These are phyloP conservation scores for Coemansia sp. DNA, from an alignment of 192 early-diverging fungal species.

Conservation along the genomic window DNA sequence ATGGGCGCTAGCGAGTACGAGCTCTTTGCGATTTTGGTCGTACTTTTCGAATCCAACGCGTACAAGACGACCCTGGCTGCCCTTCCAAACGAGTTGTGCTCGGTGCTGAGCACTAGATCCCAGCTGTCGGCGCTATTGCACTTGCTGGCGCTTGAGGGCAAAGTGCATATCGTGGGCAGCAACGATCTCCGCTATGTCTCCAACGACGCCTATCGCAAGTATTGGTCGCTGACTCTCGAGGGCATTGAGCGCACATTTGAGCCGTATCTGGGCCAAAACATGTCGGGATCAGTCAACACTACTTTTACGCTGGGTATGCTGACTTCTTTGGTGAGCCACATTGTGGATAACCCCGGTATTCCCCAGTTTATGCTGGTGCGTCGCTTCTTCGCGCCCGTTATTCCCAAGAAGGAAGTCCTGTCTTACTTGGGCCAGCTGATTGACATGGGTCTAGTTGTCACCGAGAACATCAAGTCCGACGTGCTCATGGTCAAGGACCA, in stretches of 20 bases:
- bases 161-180: conserved; percentile 30
- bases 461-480: conserved; percentile 14
- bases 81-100: background rate
- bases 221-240: conserved; percentile 22
- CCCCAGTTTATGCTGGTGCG: conserved; percentile 35
- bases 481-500: background rate
- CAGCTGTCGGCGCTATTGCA: conserved; percentile 12
- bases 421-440: conserved; percentile 27
- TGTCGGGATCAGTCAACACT: conserved; percentile 27
- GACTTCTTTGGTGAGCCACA: conserved; percentile 22
- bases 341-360: conserved; percentile 38
- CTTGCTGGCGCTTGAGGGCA: conserved; percentile 7
- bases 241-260: conserved; percentile 12
- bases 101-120: background rate
- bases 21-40: conserved; percentile 13
- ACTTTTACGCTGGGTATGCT: conserved; percentile 24
- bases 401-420: conserved; percentile 31
- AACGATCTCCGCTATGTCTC: conserved; percentile 44
- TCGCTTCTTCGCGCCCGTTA: conserved; percentile 35
- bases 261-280: conserved; percentile 38
- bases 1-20: conserved; percentile 33
- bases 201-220: conserved; percentile 10
- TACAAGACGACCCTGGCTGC: background rate
- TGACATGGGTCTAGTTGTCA: conserved; percentile 19
- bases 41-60: background rate